Evolutionary conservation across 495 filamentous ascomycete species (phyloP).

Genomic region (Stereocaulon alpinum): DNA sequence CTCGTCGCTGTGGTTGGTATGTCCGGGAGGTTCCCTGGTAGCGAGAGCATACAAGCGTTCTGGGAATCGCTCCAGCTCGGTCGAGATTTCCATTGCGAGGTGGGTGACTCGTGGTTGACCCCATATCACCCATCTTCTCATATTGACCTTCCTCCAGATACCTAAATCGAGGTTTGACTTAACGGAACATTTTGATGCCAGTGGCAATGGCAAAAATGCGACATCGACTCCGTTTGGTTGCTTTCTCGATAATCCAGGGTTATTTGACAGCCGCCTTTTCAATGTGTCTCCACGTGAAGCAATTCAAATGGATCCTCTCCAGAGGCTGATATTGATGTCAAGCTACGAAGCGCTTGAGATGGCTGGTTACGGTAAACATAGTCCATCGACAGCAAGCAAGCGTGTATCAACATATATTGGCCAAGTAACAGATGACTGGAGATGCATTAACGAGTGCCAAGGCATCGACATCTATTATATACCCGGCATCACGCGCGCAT

Average conservation of each 20-base stretch:
- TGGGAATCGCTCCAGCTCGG: constrained; percentile 6
- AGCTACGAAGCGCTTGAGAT: constrained; percentile 34
- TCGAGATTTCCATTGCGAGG: constrained; percentile 1
- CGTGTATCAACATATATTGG: constrained; percentile 13
- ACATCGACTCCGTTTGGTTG: constrained; percentile 23
- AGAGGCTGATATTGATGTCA: constrained; percentile 28
- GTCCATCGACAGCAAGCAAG: background rate
- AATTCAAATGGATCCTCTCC: constrained; percentile 29
- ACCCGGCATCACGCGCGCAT: constrained; percentile 24
- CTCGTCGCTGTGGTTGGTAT: constrained; percentile 25
- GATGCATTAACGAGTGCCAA: constrained; percentile 18
- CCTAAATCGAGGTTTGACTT: constrained; percentile 23
- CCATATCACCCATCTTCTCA: too few relatives aligned
- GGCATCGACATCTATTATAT: constrained; percentile 25
- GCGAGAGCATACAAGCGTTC: background rate
- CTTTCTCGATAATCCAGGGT: constrained; percentile 24
- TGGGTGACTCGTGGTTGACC: too few relatives aligned
- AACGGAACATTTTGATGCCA: constrained; percentile 22
- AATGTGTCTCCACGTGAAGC: constrained; percentile 23
- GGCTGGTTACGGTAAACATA: constrained; percentile 19
- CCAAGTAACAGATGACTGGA: constrained; percentile 10
- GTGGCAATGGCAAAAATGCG: constrained; percentile 25
- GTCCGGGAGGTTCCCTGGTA: constrained; percentile 25
- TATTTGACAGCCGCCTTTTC: constrained; percentile 17
- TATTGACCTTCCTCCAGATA: background rate